These are phyloP conservation scores for Salmacisia buchloeana DNA, from an alignment of 1,284 basidiomycete species.

Conservation along the genomic window DNA sequence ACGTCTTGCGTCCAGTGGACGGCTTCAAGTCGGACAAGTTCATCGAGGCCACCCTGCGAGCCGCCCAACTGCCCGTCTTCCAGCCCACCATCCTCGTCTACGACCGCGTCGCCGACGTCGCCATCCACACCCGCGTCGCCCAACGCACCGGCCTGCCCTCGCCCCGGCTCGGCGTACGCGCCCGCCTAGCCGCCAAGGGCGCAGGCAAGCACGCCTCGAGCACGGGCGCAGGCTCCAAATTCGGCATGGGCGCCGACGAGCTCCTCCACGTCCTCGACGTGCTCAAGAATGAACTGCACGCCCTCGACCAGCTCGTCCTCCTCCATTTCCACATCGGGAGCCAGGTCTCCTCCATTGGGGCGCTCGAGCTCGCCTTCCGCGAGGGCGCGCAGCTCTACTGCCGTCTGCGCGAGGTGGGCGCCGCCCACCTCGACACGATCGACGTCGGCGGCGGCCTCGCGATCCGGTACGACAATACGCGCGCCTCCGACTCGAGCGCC, in stretches of 20 bases:
- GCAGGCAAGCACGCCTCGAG: background rate
- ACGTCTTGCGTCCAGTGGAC: background rate
- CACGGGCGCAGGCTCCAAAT: background rate
- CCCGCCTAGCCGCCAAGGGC: background rate
- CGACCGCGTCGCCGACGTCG: background rate
- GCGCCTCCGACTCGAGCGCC: background rate
- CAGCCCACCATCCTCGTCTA: background rate
- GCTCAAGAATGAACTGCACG: background rate
- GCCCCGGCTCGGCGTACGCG: background rate
- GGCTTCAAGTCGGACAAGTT: slow-evolving; percentile 1
- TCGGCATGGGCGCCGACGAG: background rate
- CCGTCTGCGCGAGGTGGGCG: background rate
- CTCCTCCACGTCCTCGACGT: background rate
- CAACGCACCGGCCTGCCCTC: background rate
- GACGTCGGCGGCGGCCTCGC: background rate
- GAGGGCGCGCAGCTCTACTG: background rate
- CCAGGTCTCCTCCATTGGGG: background rate
- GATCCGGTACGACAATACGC: background rate
- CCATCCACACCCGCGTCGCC: background rate
- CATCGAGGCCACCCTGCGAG: background rate
- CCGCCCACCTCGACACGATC: background rate
- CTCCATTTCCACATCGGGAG: background rate
- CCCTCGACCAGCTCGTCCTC: background rate
- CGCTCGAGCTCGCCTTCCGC: background rate
- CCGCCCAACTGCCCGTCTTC: background rate